Conservation (phyloP, 2,329 filamentous ascomycete species). For the Periconia digitata region DNA sequence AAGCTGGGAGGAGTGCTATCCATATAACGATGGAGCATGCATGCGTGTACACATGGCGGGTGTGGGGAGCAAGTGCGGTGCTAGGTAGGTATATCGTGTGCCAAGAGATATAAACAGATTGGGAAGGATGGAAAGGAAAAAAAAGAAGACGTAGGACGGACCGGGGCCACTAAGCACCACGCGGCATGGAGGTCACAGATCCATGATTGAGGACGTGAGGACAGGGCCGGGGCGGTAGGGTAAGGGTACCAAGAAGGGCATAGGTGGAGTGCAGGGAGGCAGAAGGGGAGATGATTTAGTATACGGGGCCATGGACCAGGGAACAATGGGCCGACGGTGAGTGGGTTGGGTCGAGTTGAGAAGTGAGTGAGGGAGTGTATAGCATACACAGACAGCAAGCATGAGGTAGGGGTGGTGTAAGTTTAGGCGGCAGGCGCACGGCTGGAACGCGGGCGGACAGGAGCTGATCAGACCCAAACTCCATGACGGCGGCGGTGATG, state of each 20-base stretch:
- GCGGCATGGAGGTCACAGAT: conserved; percentile 38
- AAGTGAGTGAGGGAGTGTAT: background rate
- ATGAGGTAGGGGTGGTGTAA: background rate
- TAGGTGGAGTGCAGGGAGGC: conserved; percentile 37
- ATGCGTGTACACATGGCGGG: background rate
- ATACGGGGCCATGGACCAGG: conserved; percentile 35
- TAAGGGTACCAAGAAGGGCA: conserved; percentile 32
- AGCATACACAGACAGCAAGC: background rate
- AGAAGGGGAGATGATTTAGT: conserved; percentile 35
- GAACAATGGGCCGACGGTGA: conserved; percentile 38
- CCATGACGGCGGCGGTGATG: too few species aligned
- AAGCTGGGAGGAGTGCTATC: background rate
- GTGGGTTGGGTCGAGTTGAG: background rate
- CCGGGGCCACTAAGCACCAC: conserved; percentile 27
- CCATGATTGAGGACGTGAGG: too few species aligned
- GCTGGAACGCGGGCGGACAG: too few species aligned
- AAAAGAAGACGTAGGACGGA: conserved; percentile 32
- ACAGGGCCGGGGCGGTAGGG: conserved; percentile 35
- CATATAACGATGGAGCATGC: conserved; percentile 11
- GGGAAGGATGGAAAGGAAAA: conserved; percentile 36
- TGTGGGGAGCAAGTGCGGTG: conserved; percentile 16
- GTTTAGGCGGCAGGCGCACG: too few species aligned
- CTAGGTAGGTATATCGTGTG: conserved; percentile 41
- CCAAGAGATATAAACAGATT: conserved; percentile 42
- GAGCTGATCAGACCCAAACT: too few species aligned